Evolutionary conservation across 2,329 filamentous ascomycete genomes (phyloP), one percentile per base, ranked within the genome.

Genomic region (Aspergillus calidoustus): DNA sequence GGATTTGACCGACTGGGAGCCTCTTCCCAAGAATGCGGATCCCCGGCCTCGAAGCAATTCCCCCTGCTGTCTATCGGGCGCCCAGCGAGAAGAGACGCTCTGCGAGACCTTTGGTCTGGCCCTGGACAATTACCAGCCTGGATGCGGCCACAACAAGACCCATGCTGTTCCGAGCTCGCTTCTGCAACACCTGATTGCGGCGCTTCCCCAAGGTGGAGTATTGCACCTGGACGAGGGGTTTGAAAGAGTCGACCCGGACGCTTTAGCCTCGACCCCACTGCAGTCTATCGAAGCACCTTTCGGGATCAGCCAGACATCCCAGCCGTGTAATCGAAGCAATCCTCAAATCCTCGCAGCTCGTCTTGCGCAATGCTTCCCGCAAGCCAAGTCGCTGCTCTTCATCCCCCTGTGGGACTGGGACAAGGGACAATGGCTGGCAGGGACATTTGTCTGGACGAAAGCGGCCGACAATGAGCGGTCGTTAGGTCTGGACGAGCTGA

Each of bases 371-470:
- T 63, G 65, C 6, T 65, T 73, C 30, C 72, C 72, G 0, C 60
- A 57, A 8, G 72, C 72, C 1, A 70, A 63, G 25, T 74, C 69
- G 4, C 58, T 74, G 8, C 59, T 75, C 1, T 76, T 75, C 54
- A 63, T 75, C 41, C 75, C 75, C 0, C 43, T 77, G 4, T 76
- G 75, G 74, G 74, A 76, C 54, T 75, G 72, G 65, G 69, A 71
- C 38, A 72, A 70, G 41, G 70, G 72, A 6, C 64, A 72, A 38
- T 77, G 75, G 75, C 69, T 76, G 34, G 72, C 74, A 23, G 74
- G 69, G 7, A 69, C 68, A 7, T 50, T 77, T 3, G 63, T 69
- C 1, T 77, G 75, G 75, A 70, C 69, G 1, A 49, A 50, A 8
- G 44, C n/a, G 13, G 60, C 54, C 3, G 62, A 74, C 6, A 60